Evolutionary conservation across 371 early-diverging fungal species (phyloP), one percentile per base, ranked within the genome.

Genomic region (Mortierella sp.): DNA sequence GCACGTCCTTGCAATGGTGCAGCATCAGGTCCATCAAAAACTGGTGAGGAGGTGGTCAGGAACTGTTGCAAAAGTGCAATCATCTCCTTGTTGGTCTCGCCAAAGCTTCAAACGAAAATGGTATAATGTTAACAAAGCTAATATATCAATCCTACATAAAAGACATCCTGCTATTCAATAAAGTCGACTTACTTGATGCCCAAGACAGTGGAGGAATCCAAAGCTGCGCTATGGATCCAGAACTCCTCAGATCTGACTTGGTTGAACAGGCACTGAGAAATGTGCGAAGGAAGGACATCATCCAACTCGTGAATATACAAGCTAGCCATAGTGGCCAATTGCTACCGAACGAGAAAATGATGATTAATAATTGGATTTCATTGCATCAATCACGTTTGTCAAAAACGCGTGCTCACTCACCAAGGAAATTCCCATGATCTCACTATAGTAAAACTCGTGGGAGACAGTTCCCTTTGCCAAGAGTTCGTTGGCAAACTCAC

Each of bases 281-380:
- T 84, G 64, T 89, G 88, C 21, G 84, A 76, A 9, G 88, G 85
- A 22, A 92, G 83, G 8, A 87, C 85, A 83, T 92, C 90, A 75
- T 92, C 92, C 66, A 92, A 74, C 78, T 91, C 87, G 41, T 88
- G 88, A 22, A 92, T 82, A 68, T 88, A 89, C 16, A 89, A 80
- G 24, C 89, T 88, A 0, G 90, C 81, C 43, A 91, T 65, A 2
- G 87, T 87, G 2, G 90, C 90, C 19, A 92, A 81, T 81, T 91
- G 90, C 88, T 79, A 64, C 19, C n/a, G 19, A 50, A 50, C 50
- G 21, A 50, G 16, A 50, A n/a, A 5, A n/a, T 6, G 8, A 50
- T 8, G 50, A n/a, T 50, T 50, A 50, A 50, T 8, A n/a, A n/a
- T 8, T n/a, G 43, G 10, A 15, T 36, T 36, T 36, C 36, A 2